Evolutionary conservation across 192 early-diverging fungal species (phyloP), one percentile per base, ranked within the genome.

Genomic region (Geosiphon pyriformis): DNA sequence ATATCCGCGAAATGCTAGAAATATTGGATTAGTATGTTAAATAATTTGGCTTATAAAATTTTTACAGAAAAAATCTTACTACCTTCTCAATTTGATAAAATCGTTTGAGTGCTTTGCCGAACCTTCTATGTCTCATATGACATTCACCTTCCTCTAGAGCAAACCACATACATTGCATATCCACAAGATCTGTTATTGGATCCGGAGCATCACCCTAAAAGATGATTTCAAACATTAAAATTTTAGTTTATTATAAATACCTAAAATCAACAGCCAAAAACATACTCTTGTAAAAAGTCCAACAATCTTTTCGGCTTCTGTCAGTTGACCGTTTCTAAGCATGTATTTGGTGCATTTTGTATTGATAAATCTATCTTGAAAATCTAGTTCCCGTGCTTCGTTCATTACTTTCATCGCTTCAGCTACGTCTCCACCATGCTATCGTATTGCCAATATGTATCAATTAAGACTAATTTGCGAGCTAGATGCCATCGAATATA

Each of bases 81-180:
- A 86, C 81, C 73, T 83, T 86, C 27, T 90, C 85, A 25, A 95
- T 85, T 65, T 88, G 83, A 70, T 96, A 88, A 72, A 88, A 91
- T 35, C 89, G 86, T 80, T 95, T 96, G 59, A 98, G 80, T 8
- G 96, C 93, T 30, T 78, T 80, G 29, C 94, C 94, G 46, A 78
- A 76, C 23, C 91, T 79, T 11, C 84, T 84, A 59, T 84, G 76
- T 10, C 88, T 80, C 18, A 80, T 72, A 66, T 83, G 86, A n/a
- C 86, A 85, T 58, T 89, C 78, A 2, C 86, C 96, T 52, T 81
- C 78, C 69, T 93, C 94, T 35, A 80, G 78, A 61, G 85, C 81
- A 75, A 92, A 96, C 96, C 94, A 96, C 65, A 85, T 86, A 55
- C 87, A 89, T 79, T 98, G 96, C 89, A 94, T 89, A 42, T 94